Conservation (phyloP, 164 flowering plant species). For the Saururus chinensis region DNA sequence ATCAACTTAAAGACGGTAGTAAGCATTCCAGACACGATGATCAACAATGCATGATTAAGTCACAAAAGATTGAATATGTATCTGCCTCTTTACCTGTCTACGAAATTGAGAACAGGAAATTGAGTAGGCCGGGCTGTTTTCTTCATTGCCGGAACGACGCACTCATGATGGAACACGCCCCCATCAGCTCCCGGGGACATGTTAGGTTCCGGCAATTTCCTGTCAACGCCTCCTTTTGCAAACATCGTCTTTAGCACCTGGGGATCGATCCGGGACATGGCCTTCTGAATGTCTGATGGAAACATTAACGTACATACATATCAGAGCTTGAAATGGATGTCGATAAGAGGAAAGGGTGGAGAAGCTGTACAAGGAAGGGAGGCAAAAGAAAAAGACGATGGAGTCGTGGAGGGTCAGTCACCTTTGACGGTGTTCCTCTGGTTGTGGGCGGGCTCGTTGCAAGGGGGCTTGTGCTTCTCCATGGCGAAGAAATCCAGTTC, state of each 20-base stretch:
- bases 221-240: constrained; percentile 6
- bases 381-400: not conserved
- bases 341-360: not conserved
- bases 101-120: too few species aligned
- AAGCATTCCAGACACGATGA: too few species aligned
- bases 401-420: too few species aligned
- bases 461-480: constrained; percentile 20
- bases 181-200: not conserved
- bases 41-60: too few species aligned
- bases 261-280: constrained; percentile 57
- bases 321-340: not conserved
- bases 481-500: constrained; percentile 58
- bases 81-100: too few species aligned
- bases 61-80: too few species aligned
- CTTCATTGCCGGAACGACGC: too few species aligned
- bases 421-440: constrained; percentile 43
- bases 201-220: not conserved
- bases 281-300: constrained; percentile 35
- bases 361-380: too few species aligned
- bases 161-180: not conserved
- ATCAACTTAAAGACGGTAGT: too few species aligned
- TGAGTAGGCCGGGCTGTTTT: too few species aligned
- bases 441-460: constrained; percentile 20
- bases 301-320: not conserved
- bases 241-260: constrained; percentile 40